Evolutionary conservation across 108 stramenopile genomes (phyloP), one percentile per base, ranked within the genome.

Genomic region (Ochromonas danica): DNA sequence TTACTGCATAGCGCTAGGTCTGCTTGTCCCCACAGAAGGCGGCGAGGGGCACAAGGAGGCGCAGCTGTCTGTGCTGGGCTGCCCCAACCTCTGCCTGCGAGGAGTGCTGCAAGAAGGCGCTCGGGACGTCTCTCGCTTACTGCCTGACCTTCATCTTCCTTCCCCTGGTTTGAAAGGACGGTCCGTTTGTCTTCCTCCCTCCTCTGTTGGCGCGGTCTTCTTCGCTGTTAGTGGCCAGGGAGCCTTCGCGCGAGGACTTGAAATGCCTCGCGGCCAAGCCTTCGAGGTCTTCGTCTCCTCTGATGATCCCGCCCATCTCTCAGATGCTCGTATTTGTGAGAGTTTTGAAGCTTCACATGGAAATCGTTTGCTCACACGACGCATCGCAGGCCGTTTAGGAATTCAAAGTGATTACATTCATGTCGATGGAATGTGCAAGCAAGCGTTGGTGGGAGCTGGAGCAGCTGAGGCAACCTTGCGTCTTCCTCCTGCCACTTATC

Each of bases 341-440:
- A 79, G 78, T 25, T 77, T 61, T 0, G 83, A 84, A 40, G 79
- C 83, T 1, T 45, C 31, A 27, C 72, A 78, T 62, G 79, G 42
- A 41, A 71, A 70, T 22, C 83, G 82, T n/a, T 38, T 28, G n/a
- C 61, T 82, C 1, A 78, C 81, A 27, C 81, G 42, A 35, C 41
- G 79, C 51, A 81, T 82, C 27, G 45, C 67, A 45, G 33, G 6
- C 1, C 78, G 70, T 61, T 79, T 84, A 1, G 35, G 79, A 1
- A 79, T 84, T 25, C 1, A 35, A 41, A 71, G 35, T 3, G 63
- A 81, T 25, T 79, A 79, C 17, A 61, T 84, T 36, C 65, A 90
- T 45, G 84, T 94, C 74, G 93, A 94, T 78, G 87, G 90, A 1
- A 91, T 92, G 84, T 91, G 88, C 61, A 94, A 94, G 71, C 89